Percentiles rank a stretch among this genome's conserved stretches.
phyloP scores from a whole-genome alignment of 2,329 filamentous ascomycete genomes.

The Cladorrhinum sp. region DNA sequence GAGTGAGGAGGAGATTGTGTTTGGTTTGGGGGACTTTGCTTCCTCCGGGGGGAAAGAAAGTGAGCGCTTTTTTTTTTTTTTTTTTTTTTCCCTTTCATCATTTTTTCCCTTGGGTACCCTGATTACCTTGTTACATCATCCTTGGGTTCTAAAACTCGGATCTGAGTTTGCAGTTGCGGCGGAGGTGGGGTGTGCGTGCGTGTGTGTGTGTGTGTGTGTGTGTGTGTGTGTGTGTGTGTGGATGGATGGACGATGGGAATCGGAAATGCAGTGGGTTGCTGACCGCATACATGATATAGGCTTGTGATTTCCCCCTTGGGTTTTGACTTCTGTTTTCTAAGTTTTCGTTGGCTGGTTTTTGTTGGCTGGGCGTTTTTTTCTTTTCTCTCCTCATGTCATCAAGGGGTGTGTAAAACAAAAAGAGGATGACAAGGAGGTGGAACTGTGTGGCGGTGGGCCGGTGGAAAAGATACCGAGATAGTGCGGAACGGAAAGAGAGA shows the following conservation, averaged over 20 bases:
- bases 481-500: too few relatives aligned
- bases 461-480: too few relatives aligned
- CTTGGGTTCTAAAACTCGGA: too few relatives aligned
- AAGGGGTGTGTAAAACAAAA: not conserved
- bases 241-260: not conserved
- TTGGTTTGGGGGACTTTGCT: too few relatives aligned
- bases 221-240: too few relatives aligned
- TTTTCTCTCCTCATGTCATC: slow-evolving; percentile 2
- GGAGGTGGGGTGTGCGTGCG: too few relatives aligned
- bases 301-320: not conserved
- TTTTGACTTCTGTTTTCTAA: not conserved
- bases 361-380: not conserved
- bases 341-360: not conserved
- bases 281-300: not conserved
- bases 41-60: not conserved
- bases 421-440: not conserved
- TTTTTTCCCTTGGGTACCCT: not conserved
- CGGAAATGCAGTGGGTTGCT: not conserved
- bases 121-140: not conserved
- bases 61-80: not conserved
- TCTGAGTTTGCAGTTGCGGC: too few relatives aligned
- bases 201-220: too few relatives aligned
- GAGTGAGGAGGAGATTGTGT: not conserved
- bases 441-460: too few relatives aligned
- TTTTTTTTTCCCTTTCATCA: not conserved